Percentiles rank a stretch among this genome's conserved stretches.
These are phyloP conservation scores for Entoloma clypeatum DNA, from an alignment of 1,284 basidiomycete genomes.

Conservation along the genomic window DNA sequence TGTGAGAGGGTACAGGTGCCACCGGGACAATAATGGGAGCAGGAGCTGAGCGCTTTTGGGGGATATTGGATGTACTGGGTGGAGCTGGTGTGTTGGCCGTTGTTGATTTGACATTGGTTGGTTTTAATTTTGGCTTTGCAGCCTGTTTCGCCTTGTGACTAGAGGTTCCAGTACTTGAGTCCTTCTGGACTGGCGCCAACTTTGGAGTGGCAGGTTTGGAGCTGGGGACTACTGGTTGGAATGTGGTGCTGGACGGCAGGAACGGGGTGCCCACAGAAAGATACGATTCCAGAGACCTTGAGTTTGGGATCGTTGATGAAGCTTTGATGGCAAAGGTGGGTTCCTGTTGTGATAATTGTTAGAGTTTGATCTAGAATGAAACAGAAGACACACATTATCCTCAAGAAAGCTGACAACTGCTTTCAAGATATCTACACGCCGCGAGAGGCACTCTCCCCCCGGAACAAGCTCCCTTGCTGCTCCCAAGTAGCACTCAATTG, in stretches of 20 bases:
- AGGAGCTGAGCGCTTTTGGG: no score
- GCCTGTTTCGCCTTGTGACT: background rate
- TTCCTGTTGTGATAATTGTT: background rate
- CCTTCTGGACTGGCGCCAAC: background rate
- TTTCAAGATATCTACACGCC: constrained; percentile 1
- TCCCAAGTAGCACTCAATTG: background rate
- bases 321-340: background rate
- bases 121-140: no score
- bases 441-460: constrained; percentile 1
- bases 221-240: background rate
- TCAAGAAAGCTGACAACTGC: no score
- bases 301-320: background rate
- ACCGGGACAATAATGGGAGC: no score
- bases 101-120: no score
- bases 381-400: no score
- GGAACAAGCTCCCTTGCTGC: background rate
- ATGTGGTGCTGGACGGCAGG: background rate
- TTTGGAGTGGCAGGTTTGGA: background rate
- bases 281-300: background rate
- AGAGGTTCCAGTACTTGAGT: background rate
- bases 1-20: no score
- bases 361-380: no score
- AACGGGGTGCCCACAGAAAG: background rate
- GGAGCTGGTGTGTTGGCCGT: no score
- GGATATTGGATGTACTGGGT: no score